phyloP scores from a whole-genome alignment of 2,329 filamentous ascomycete genomes.

The Hypoxylon sp. region DNA sequence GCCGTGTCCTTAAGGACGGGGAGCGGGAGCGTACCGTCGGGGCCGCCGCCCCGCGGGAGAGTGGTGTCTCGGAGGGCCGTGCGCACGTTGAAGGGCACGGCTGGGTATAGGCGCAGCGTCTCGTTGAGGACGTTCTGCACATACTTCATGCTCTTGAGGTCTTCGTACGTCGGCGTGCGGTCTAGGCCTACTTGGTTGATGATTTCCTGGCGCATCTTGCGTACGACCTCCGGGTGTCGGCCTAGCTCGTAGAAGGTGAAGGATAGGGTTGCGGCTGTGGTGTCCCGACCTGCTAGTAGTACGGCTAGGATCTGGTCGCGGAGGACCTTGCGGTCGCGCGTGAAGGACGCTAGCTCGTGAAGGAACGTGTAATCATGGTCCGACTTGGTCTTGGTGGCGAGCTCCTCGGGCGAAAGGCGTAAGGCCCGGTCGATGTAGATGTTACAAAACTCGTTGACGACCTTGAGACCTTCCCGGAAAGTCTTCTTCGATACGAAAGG shows the following conservation, averaged over 20 bases:
- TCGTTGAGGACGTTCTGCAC: conserved; percentile 82
- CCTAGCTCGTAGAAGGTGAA: conserved; percentile 89
- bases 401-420: conserved; percentile 77
- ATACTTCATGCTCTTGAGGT: conserved; percentile 92
- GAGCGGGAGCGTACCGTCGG: conserved; percentile 73
- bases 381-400: conserved; percentile 79
- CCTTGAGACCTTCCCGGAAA: conserved; percentile 75
- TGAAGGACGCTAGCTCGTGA: conserved; percentile 86
- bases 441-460: conserved; percentile 83
- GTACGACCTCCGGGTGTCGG: conserved; percentile 75
- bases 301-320: conserved; percentile 89
- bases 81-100: conserved; percentile 85
- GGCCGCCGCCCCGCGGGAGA: conserved; percentile 79
- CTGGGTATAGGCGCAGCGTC: conserved; percentile 82
- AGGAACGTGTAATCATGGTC: conserved; percentile 86
- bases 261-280: conserved; percentile 84
- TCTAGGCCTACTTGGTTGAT: conserved; percentile 74
- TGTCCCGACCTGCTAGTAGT: conserved; percentile 88
- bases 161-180: conserved; percentile 77
- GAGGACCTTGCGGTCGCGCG: conserved; percentile 78
- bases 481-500: conserved; percentile 73
- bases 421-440: conserved; percentile 83
- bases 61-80: conserved; percentile 80
- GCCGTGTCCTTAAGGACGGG: conserved; percentile 76
- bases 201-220: conserved; percentile 82